These are phyloP conservation scores for Funneliformis mosseae DNA, from an alignment of 192 early-diverging fungal species.

Conservation along the genomic window DNA sequence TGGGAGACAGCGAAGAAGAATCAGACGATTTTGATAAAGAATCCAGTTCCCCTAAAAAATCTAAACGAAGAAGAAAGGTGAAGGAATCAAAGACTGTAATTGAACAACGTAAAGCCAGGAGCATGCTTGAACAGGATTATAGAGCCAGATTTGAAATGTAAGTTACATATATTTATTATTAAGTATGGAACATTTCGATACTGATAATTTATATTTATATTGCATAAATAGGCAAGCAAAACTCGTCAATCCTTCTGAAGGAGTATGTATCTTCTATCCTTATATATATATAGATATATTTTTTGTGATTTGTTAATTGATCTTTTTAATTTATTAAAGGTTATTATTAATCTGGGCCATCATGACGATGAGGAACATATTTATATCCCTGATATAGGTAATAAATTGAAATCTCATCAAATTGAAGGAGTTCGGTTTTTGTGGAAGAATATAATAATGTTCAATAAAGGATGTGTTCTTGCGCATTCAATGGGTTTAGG, in stretches of 20 bases:
- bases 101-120: slow-evolving; percentile 1
- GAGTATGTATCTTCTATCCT: neutral
- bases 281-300: neutral
- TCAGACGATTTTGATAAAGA: too few relatives aligned
- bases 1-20: slow-evolving; percentile 1
- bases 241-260: neutral
- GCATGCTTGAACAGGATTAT: neutral
- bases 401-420: slow-evolving; percentile 68
- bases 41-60: too few relatives aligned
- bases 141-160: neutral
- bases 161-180: neutral
- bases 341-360: slow-evolving; percentile 66
- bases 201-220: neutral
- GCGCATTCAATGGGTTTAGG: slow-evolving; percentile 89
- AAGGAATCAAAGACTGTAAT: neutral
- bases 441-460: slow-evolving; percentile 79
- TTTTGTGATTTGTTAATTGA: too few relatives aligned
- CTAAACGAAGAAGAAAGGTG: neutral
- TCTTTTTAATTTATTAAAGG: neutral
- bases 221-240: neutral
- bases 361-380: slow-evolving; percentile 54
- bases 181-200: too few relatives aligned
- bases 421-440: slow-evolving; percentile 79
- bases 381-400: slow-evolving; percentile 56
- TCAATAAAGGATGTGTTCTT: slow-evolving; percentile 74